Evolutionary conservation across 2,329 filamentous ascomycete species (phyloP), one percentile per base, ranked within the genome.

Genomic region (Aspergillus candidus): DNA sequence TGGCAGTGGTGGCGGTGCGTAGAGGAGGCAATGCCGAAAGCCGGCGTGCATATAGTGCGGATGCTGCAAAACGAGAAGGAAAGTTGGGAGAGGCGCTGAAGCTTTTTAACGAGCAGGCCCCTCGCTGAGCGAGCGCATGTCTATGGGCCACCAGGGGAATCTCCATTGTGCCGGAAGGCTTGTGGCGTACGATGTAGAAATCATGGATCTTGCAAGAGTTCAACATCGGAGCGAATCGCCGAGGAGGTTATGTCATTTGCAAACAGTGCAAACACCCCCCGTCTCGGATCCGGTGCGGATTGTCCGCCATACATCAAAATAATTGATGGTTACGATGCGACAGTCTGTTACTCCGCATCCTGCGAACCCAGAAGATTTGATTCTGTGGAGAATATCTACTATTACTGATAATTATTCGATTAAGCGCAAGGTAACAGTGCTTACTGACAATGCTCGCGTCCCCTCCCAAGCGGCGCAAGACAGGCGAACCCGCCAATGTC

Each of bases 381-480:
- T 27, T 27, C 10, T 7, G 6, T 10, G 7, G 22, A 10, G 6
- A 10, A 27, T 27, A 27, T 10, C 8, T 27, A 27, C 22, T 10
- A 27, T 14, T 11, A 14, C 4, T 39, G n/a, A 18, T 31, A 4
- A 2, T 4, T 32, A 5, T 11, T 4, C 4, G 18, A 3, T 8
- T 7, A 10, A 32, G 11, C 2, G 11, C n/a, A 30, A 4, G 10
- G 18, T 6, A 17, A 11, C 13, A 30, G 33, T 29, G 32, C 13
- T 17, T 4, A 6, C 22, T n/a, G 17, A 12, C 46, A 33, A 46
- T 42, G 48, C 43, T 45, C 32, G 69, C 73, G 43, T 79, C 80
- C 18, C 77, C 80, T 37, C 70, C 78, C 4, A 86, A 86, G 64
- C 73, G 80, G 59, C 77, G 80, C 57, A 82, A 80, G 59, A 80